Conservation (phyloP, 106 monocot species). For the Dioscorea dumetorum region DNA sequence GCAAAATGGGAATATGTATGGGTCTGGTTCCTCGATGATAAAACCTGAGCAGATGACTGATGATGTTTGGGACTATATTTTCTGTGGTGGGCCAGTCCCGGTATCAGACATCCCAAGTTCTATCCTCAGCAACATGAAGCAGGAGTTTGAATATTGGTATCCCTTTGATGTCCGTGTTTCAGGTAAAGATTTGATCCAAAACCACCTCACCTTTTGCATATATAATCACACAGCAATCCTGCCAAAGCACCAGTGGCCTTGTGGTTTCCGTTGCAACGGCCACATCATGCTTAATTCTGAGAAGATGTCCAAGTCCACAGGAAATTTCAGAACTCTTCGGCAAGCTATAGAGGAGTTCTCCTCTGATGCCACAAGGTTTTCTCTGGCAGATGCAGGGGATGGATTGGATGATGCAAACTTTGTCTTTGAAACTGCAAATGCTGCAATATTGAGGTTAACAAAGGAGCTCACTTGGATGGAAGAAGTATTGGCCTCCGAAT, state of each 20-base stretch:
- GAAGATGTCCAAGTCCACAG: constrained; percentile 96
- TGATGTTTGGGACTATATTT: constrained; percentile 84
- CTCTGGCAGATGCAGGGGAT: constrained; percentile 90
- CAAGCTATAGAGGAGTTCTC: constrained; percentile 83
- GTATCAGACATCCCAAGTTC: constrained; percentile 35
- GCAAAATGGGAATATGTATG: constrained; percentile 82
- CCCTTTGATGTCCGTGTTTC: constrained; percentile 93
- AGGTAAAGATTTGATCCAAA: constrained; percentile 88
- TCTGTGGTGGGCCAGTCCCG: constrained; percentile 41
- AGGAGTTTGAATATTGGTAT: constrained; percentile 97
- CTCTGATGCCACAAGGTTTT: constrained; percentile 78
- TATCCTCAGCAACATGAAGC: constrained; percentile 68
- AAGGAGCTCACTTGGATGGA: constrained; percentile 93
- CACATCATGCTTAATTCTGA: constrained; percentile 96
- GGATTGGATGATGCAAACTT: constrained; percentile 94
- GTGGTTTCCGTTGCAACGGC: constrained; percentile 87
- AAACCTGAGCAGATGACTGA: constrained; percentile 83
- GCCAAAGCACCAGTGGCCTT: constrained; percentile 72
- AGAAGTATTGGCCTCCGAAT: constrained; percentile 59
- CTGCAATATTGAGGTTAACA: constrained; percentile 78
- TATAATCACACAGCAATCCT: constrained; percentile 81
- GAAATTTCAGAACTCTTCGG: constrained; percentile 77
- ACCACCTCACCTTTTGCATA: constrained; percentile 87
- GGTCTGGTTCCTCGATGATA: constrained; percentile 34
- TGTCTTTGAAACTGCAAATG: constrained; percentile 87